Evolutionary conservation across 257 asterid species (phyloP), one percentile per base, ranked within the genome.

Genomic region (Petunia secreta): DNA sequence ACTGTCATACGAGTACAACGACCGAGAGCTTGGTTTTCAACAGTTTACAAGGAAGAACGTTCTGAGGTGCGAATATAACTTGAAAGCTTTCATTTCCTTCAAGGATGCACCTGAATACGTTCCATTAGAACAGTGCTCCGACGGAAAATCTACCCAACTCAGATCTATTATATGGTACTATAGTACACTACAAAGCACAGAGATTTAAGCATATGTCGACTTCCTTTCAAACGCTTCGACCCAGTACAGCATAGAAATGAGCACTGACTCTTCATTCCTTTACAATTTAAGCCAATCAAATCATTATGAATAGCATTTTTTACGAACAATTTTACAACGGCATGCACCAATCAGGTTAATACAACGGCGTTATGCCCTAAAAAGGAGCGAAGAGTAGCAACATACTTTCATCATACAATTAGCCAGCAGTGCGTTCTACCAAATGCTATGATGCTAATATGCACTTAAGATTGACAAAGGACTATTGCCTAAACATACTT

Each of bases 401-500:
- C 13, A 73, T 2, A 73, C 62, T 71, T 50, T 3, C n/a, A 50
- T 73, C 78, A 73, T 11, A 50, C 77, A 34, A 48, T 73, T 11
- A 73, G 34, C 44, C 62, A 11, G 43, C 25, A 50, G 46, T 50
- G 13, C 11, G 6, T 1, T 48, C 78, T 73, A 36, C 34, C 62
- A 73, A 50, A 50, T 6, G 77, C 6, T 10, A 48, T 5, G 3
- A 71, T 11, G 44, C 34, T 43, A 48, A 71, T 2, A 9, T 15
- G 6, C 44, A 0, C 50, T 34, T 9, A 0, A 48, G 44, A 10
- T 71, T 48, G 77, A 34, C 13, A 58, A 48, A 10, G 37, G 40
- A 44, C 11, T 46, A 73, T 1, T 34, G 62, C 11, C 77, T 57
- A 57, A 50, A 34, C 62, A 48, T 13, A 50, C 44, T 25, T 48